Conservation (phyloP, 441 rosid genomes). For the Melastoma candidum region DNA sequence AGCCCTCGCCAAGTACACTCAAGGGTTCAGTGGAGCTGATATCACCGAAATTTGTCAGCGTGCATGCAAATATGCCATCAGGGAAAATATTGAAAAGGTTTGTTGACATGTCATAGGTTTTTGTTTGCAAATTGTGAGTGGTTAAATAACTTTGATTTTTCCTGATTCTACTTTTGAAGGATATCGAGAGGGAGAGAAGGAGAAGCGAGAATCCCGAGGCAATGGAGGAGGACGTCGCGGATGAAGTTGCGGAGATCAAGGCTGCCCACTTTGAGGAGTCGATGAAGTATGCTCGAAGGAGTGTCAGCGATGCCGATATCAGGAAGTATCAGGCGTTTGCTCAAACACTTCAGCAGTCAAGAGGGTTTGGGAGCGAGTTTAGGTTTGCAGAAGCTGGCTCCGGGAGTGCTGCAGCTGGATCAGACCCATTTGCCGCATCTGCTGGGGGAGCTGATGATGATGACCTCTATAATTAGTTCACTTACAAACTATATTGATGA, state of each 20-base stretch:
- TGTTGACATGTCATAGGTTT: background rate
- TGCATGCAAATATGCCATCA: slow-evolving; percentile 47
- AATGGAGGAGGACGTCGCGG: slow-evolving; percentile 55
- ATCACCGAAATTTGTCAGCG: slow-evolving; percentile 52
- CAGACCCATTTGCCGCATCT: slow-evolving; percentile 64
- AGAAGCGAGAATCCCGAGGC: slow-evolving; percentile 52
- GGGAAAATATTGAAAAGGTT: slow-evolving; percentile 50
- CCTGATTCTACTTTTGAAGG: slow-evolving; percentile 19
- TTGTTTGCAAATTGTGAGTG: background rate
- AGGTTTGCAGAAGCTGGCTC: slow-evolving; percentile 33
- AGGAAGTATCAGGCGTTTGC: slow-evolving; percentile 62
- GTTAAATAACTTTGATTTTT: background rate
- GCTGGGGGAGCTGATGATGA: slow-evolving; percentile 65
- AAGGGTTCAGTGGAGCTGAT: slow-evolving; percentile 55
- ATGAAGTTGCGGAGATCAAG: slow-evolving; percentile 51
- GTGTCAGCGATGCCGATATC: slow-evolving; percentile 63
- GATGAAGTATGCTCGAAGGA: slow-evolving; percentile 53
- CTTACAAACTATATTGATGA: no score
- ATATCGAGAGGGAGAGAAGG: slow-evolving; percentile 56
- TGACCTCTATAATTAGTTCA: slow-evolving; percentile 59
- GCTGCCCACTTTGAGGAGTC: slow-evolving; percentile 61
- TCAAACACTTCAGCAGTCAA: slow-evolving; percentile 50
- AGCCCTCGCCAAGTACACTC: slow-evolving; percentile 49
- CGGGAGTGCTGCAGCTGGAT: slow-evolving; percentile 18
- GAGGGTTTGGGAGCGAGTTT: slow-evolving; percentile 51